Evolutionary conservation across 179 eudicot genomes (phyloP).

Genomic region (Beta macrorhiza): DNA sequence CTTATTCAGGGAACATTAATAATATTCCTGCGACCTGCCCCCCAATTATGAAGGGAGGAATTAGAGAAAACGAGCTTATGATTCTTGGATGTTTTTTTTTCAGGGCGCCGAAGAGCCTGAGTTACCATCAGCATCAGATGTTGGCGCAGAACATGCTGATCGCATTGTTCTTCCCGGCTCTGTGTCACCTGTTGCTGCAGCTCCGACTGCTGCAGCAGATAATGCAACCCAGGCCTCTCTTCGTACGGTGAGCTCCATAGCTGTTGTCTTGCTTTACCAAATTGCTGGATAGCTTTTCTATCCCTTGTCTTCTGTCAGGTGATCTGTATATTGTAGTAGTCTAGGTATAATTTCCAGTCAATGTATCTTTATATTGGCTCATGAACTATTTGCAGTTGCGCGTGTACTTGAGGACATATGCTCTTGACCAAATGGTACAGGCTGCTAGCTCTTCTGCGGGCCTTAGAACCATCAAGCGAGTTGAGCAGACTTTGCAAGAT

Average conservation of each 20-base stretch:
- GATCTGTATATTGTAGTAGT: neutral
- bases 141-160: constrained; percentile 45
- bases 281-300: neutral
- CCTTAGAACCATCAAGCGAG: constrained; percentile 87
- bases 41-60: neutral
- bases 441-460: constrained; percentile 95
- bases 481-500: constrained; percentile 96
- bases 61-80: constrained; percentile 5
- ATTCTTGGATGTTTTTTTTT: constrained; percentile 19
- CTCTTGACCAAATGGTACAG: constrained; percentile 97
- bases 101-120: constrained; percentile 64
- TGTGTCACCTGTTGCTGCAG: constrained; percentile 52
- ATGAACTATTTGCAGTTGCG: constrained; percentile 56
- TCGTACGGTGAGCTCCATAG: constrained; percentile 58
- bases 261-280: neutral
- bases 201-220: constrained; percentile 56
- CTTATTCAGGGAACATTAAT: neutral
- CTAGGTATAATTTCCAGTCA: neutral
- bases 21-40: neutral
- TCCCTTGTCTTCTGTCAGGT: neutral
- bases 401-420: constrained; percentile 88
- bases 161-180: constrained; percentile 39
- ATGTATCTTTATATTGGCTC: constrained; percentile 9
- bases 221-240: constrained; percentile 74
- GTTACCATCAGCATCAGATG: constrained; percentile 41